These are phyloP conservation scores for Zygosaccharomyces siamensis DNA, from an alignment of 805 yeast genomes.

Conservation along the genomic window DNA sequence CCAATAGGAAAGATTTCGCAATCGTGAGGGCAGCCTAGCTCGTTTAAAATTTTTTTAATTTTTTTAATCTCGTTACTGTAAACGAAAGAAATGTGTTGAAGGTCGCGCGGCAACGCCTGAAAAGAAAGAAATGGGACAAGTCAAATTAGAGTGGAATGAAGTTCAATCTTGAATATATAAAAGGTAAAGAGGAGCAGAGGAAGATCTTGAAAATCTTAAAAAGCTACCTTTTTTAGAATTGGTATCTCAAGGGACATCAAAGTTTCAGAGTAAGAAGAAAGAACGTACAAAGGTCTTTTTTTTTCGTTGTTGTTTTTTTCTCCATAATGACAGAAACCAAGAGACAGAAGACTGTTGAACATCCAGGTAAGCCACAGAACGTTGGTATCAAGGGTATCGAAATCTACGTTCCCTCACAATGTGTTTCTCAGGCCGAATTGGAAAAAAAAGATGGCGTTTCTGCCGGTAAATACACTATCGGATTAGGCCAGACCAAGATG, in stretches of 20 bases:
- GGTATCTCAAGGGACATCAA: constrained; percentile 47
- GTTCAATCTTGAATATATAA: background rate
- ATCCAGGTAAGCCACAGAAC: constrained; percentile 56
- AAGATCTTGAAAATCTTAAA: background rate
- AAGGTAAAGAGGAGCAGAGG: background rate
- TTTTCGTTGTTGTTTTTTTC: too few species aligned
- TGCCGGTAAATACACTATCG: constrained; percentile 95
- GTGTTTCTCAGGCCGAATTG: constrained; percentile 81
- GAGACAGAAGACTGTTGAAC: constrained; percentile 28
- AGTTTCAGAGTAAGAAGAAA: too few species aligned
- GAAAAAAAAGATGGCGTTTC: constrained; percentile 84
- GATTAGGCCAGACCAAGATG: constrained; percentile 98
- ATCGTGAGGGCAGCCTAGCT: background rate
- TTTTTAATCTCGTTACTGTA: background rate
- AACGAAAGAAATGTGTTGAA: constrained; percentile 3
- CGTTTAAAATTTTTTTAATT: background rate
- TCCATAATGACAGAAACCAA: constrained; percentile 27
- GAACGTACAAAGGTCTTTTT: too few species aligned
- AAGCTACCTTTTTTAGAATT: constrained; percentile 50
- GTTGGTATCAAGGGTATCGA: constrained; percentile 97
- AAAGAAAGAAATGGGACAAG: background rate
- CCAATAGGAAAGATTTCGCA: too few species aligned
- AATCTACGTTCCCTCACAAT: constrained; percentile 79
- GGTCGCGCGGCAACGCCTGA: constrained; percentile 4
- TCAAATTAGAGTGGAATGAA: background rate